These are phyloP conservation scores for Globisporangium emineosum DNA, from an alignment of 352 stramenopile genomes.

Conservation along the genomic window DNA sequence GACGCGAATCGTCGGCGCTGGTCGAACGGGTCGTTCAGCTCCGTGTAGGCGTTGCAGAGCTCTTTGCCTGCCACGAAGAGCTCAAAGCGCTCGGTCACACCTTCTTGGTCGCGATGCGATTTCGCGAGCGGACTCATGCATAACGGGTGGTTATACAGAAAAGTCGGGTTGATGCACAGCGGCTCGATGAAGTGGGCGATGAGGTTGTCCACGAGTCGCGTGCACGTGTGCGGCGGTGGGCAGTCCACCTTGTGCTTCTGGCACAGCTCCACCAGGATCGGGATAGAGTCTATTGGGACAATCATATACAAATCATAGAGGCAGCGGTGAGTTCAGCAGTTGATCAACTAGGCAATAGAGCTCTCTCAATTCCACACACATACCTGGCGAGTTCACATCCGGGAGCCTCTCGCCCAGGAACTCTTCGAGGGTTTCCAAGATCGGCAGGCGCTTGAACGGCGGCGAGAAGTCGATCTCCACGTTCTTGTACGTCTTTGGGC, in stretches of 20 bases:
- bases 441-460: constrained; percentile 96
- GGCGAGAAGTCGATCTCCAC: constrained; percentile 98
- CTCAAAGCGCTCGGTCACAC: constrained; percentile 98
- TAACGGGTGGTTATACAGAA: constrained; percentile 97
- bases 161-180: constrained; percentile 93
- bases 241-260: constrained; percentile 89
- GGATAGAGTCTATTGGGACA: constrained; percentile 43
- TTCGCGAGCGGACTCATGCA: constrained; percentile 97
- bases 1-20: constrained; percentile 95
- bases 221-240: constrained; percentile 91
- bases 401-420: constrained; percentile 70
- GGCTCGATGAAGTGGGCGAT: constrained; percentile 97
- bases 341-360: neutral
- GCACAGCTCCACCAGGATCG: constrained; percentile 83
- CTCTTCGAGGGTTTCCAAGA: constrained; percentile 95
- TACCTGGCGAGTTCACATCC: constrained; percentile 63
- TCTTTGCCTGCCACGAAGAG: constrained; percentile 96
- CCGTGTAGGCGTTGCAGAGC: constrained; percentile 98
- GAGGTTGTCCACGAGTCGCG: constrained; percentile 96
- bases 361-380: neutral
- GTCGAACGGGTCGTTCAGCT: constrained; percentile 98
- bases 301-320: neutral
- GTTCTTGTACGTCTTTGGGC: constrained; percentile 16
- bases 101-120: constrained; percentile 89
- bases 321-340: neutral